These are phyloP conservation scores for Austroboletus niveus DNA, from an alignment of 1,284 basidiomycete species.

Conservation along the genomic window DNA sequence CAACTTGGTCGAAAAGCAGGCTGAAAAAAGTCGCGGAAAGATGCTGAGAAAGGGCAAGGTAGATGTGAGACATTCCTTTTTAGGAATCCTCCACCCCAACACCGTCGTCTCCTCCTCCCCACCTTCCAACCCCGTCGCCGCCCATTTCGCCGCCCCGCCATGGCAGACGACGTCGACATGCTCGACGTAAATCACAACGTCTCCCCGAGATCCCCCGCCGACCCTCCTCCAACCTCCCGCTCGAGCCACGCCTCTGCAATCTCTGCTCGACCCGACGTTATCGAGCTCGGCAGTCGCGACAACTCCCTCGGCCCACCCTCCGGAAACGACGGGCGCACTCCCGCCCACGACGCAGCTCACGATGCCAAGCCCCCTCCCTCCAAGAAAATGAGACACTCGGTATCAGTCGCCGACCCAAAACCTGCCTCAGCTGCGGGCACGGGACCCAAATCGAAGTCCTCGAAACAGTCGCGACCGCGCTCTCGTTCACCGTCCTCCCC, in stretches of 20 bases:
- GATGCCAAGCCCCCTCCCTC: conserved; percentile 31
- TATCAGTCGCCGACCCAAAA: conserved; percentile 24
- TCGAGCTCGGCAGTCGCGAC: conserved; percentile 30
- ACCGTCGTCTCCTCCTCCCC: conserved; percentile 29
- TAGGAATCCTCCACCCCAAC: conserved; percentile 35
- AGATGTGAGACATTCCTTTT: conserved; percentile 37
- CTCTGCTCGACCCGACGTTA: conserved; percentile 23
- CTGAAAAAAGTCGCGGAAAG: conserved; percentile 25
- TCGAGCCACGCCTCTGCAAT: conserved; percentile 17
- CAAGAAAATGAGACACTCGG: conserved; percentile 28
- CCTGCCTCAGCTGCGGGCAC: conserved; percentile 30
- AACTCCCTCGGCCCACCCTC: conserved; percentile 23
- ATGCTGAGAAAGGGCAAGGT: conserved; percentile 25
- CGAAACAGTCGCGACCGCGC: conserved; percentile 45
- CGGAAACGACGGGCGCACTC: conserved; percentile 12
- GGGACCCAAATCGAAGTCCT: conserved; percentile 34
- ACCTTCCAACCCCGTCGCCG: conserved; percentile 10
- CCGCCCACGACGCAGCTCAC: conserved; percentile 14
- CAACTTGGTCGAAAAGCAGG: conserved; percentile 20
- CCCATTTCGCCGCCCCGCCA: conserved; percentile 3
- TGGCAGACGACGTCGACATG: conserved; percentile 33
- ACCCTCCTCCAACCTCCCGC: conserved; percentile 7
- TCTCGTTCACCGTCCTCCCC: conserved; percentile 59
- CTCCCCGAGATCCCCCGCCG: conserved; percentile 6
- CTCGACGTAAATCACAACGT: conserved; percentile 10